phyloP scores from a whole-genome alignment of 306 rosid species.

The Albizia julibrissin region DNA sequence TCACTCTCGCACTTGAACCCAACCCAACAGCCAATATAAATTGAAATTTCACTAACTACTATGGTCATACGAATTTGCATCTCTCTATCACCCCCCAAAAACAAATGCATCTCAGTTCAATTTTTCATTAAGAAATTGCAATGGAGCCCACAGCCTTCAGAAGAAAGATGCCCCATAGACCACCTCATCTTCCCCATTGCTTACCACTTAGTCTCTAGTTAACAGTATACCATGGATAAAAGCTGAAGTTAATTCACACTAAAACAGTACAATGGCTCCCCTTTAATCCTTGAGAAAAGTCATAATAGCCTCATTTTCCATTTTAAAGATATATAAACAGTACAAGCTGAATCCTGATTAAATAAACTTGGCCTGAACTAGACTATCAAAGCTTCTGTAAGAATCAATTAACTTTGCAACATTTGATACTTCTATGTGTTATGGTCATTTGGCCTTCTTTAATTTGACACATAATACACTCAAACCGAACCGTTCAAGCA shows the following conservation, averaged over 20 bases:
- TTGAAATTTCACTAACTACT: neutral
- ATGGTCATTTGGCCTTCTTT: neutral
- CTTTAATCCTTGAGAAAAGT: neutral
- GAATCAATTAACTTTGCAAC: neutral
- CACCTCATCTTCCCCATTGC: neutral
- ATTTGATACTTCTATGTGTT: neutral
- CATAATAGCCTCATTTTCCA: neutral
- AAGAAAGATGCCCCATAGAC: neutral
- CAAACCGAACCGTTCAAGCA: neutral
- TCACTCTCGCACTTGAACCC: neutral
- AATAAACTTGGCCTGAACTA: neutral
- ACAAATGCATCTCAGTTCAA: neutral
- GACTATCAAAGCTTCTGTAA: neutral
- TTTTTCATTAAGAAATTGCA: neutral
- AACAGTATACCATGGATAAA: neutral
- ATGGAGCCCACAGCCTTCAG: neutral
- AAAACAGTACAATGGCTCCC: neutral
- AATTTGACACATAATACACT: neutral
- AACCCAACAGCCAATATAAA: neutral
- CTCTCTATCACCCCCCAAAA: neutral
- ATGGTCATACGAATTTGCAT: neutral
- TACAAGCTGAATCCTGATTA: neutral
- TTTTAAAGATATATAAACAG: neutral
- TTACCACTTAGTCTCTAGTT: neutral
- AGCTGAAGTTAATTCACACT: neutral